Conservation (phyloP, 306 rosid species). For the Prunus padus region DNA sequence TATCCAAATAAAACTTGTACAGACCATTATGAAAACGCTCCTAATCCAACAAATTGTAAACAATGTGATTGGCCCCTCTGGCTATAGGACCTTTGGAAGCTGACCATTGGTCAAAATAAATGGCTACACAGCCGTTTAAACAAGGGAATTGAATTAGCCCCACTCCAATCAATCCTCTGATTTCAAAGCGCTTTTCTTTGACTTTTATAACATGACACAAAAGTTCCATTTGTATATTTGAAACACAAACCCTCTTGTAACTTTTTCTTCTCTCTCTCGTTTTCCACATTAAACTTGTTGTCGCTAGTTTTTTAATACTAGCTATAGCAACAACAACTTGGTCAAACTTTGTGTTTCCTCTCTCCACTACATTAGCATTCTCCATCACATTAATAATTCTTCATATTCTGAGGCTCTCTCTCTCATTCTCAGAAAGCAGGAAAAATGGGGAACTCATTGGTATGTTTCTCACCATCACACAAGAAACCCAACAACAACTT, state of each 20-base stretch:
- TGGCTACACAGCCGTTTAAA: not conserved
- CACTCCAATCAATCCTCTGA: not conserved
- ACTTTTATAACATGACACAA: not conserved
- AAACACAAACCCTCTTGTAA: too few species aligned
- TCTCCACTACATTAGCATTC: not conserved
- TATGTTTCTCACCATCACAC: slow-evolving; percentile 21
- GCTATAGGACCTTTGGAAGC: not conserved
- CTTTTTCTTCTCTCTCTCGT: not conserved
- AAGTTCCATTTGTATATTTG: too few species aligned
- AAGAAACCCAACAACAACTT: not conserved
- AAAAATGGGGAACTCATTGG: slow-evolving; percentile 28
- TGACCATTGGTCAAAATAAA: not conserved
- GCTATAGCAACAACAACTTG: not conserved
- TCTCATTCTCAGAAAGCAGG: not conserved
- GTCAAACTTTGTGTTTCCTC: slow-evolving; percentile 19
- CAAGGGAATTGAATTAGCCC: not conserved
- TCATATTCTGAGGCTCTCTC: not conserved
- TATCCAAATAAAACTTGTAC: too few species aligned
- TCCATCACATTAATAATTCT: not conserved
- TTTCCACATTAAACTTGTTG: not conserved
- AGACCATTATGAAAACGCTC: too few species aligned
- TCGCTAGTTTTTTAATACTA: not conserved
- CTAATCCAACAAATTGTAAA: too few species aligned
- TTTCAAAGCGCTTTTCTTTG: not conserved
- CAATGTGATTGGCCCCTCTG: not conserved